Evolutionary conservation across 2,329 filamentous ascomycete species (phyloP).

Genomic region (Podosphaera leucotricha): DNA sequence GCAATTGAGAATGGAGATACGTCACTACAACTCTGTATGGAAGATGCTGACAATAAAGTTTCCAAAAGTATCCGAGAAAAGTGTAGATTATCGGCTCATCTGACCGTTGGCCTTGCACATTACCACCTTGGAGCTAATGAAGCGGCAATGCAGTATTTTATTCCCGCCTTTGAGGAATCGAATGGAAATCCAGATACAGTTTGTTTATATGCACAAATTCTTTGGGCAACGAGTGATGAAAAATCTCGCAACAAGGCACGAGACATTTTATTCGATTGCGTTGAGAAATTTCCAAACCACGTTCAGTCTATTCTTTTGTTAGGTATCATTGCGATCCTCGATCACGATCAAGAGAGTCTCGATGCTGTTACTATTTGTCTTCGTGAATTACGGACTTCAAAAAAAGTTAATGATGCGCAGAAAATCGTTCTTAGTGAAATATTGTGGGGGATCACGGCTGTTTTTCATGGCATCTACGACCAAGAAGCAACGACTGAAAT

Average conservation of each 20-base stretch:
- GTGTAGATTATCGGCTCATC: constrained; percentile 58
- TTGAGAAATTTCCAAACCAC: constrained; percentile 52
- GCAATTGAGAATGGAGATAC: constrained; percentile 63
- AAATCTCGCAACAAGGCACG: constrained; percentile 54
- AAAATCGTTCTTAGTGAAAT: constrained; percentile 50
- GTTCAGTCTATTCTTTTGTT: constrained; percentile 60
- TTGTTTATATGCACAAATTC: constrained; percentile 68
- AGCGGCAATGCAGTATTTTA: constrained; percentile 56
- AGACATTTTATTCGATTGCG: constrained; percentile 55
- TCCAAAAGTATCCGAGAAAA: constrained; percentile 39
- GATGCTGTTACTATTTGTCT: constrained; percentile 65
- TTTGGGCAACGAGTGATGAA: constrained; percentile 71
- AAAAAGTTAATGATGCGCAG: constrained; percentile 36
- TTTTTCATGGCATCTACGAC: constrained; percentile 25
- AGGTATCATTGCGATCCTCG: constrained; percentile 61
- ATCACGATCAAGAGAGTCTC: constrained; percentile 54
- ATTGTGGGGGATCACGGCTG: constrained; percentile 45
- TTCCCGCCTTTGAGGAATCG: constrained; percentile 55
- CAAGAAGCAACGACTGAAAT: constrained; percentile 37
- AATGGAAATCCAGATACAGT: constrained; percentile 57
- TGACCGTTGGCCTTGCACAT: constrained; percentile 65
- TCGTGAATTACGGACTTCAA: constrained; percentile 42
- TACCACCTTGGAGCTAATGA: constrained; percentile 46
- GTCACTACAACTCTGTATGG: constrained; percentile 54
- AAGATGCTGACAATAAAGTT: constrained; percentile 44